Conservation (phyloP, 805 yeast genomes). For the Metschnikowia picachoensis region DNA sequence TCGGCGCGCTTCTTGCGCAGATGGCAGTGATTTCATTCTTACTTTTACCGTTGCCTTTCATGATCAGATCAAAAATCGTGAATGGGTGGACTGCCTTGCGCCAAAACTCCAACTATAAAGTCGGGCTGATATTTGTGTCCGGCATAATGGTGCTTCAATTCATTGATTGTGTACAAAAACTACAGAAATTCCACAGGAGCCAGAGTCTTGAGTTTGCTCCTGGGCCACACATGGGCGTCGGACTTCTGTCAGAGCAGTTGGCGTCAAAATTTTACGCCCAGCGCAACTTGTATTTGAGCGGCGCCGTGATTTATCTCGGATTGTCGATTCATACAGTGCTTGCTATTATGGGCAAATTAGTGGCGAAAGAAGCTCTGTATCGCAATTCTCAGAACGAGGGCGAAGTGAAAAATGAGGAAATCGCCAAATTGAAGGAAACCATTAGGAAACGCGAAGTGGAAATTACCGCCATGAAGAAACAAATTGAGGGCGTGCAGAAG, state of each 20-base stretch:
- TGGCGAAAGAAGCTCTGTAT: conserved; percentile 37
- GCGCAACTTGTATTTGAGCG: conserved; percentile 59
- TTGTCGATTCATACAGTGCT: conserved; percentile 53
- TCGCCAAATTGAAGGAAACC: conserved; percentile 32
- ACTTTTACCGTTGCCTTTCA: conserved; percentile 54
- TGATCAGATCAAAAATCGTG: conserved; percentile 42
- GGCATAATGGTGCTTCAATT: conserved; percentile 47
- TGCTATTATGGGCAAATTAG: conserved; percentile 49
- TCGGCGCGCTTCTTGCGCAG: conserved; percentile 47
- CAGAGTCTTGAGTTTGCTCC: conserved; percentile 22
- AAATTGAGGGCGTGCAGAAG: conserved; percentile 47
- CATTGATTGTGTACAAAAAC: conserved; percentile 50
- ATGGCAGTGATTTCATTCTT: conserved; percentile 46
- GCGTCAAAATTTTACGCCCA: conserved; percentile 62
- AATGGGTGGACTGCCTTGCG: conserved; percentile 32
- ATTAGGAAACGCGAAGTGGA: conserved; percentile 41
- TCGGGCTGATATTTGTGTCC: conserved; percentile 40
- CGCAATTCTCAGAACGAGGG: conserved; percentile 16
- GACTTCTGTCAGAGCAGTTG: conserved; percentile 45
- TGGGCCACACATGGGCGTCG: conserved; percentile 9
- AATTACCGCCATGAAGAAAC: conserved; percentile 45
- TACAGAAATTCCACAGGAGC: conserved; percentile 21
- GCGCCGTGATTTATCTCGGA: conserved; percentile 55
- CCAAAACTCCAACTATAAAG: conserved; percentile 39
- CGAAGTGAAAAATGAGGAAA: conserved; percentile 20